Evolutionary conservation across 345 rosid genomes (phyloP), one percentile per base, ranked within the genome.

Genomic region (Hypericum perforatum): DNA sequence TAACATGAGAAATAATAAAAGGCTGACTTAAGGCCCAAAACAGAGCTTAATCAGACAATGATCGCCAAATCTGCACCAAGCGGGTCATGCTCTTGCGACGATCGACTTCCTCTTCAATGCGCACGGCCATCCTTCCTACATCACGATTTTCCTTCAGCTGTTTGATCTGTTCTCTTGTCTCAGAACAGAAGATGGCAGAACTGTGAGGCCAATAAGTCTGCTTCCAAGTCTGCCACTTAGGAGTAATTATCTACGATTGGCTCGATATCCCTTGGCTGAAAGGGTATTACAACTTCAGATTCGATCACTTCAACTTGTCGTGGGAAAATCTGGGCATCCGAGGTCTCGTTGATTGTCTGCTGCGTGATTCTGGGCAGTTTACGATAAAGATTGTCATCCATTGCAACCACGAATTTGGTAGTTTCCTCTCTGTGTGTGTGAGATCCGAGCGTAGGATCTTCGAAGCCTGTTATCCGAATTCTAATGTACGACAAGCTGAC

Each of bases 221-320:
- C 94, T 94, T 61, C n/a, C 97, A 94, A 62, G 41, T 89, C 7
- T 82, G 86, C 45, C 89, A 87, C 50, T 12, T 94, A 29, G 97
- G 99, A 49, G 89, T 78, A 41, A 70, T 89, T 66, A 65, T 89
- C 39, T 94, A 89, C 29, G 99, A 94, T 41, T 94, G 99, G 99
- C 59, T 89, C 9, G 97, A 89, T 68, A 89, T 94, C 46, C 62
- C 82, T 2, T 84, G 83, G 91, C 75, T 94, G 10, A n/a, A 94
- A 89, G 68, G 56, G 39, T 94, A 85, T 60, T 94, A 94, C 78
- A 84, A 80, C 58, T 94, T 94, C 13, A 97, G 99, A 40, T 94
- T 94, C 39, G 97, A 89, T 58, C 99, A 94, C 64, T 94, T 77
- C 54, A 76, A 80, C 75, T 69, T 86, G 74, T 76, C 95, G 0